phyloP scores from a whole-genome alignment of 2,329 filamentous ascomycete genomes.

The Talaromyces verruculosus region DNA sequence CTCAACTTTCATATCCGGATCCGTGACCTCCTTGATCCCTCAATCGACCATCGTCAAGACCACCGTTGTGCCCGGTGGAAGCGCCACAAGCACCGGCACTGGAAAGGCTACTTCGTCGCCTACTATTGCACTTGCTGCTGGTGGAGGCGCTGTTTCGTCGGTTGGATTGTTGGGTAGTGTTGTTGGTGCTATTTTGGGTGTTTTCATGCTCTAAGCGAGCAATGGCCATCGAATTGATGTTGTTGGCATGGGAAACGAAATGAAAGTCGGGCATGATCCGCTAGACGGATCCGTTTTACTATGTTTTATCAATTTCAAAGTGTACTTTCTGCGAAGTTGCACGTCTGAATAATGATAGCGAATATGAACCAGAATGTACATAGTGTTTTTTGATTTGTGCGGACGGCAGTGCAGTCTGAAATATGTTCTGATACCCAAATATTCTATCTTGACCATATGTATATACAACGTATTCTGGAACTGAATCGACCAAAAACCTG shows the following conservation, averaged over 20 bases:
- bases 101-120: constrained; percentile 10
- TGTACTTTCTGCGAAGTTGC: not conserved
- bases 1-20: constrained; percentile 16
- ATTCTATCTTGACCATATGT: not conserved
- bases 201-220: constrained; percentile 13
- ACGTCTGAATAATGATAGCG: constrained; percentile 9
- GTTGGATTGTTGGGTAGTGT: constrained; percentile 4
- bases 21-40: constrained; percentile 14
- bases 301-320: not conserved
- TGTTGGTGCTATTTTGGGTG: constrained; percentile 13
- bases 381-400: constrained; percentile 1
- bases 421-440: not conserved
- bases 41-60: constrained; percentile 20
- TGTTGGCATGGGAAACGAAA: not conserved
- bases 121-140: constrained; percentile 9
- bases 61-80: constrained; percentile 17
- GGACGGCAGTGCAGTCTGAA: not conserved
- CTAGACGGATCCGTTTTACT: constrained; percentile 4
- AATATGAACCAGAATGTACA: constrained; percentile 4
- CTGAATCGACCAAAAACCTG: too few relatives aligned
- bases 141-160: not conserved
- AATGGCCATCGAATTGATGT: not conserved
- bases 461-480: not conserved
- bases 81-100: not conserved
- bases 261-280: not conserved